Base-by-base conservation (phyloP, 495 filamentous ascomycete species). In the Aspergillus bertholletiae region DNA sequence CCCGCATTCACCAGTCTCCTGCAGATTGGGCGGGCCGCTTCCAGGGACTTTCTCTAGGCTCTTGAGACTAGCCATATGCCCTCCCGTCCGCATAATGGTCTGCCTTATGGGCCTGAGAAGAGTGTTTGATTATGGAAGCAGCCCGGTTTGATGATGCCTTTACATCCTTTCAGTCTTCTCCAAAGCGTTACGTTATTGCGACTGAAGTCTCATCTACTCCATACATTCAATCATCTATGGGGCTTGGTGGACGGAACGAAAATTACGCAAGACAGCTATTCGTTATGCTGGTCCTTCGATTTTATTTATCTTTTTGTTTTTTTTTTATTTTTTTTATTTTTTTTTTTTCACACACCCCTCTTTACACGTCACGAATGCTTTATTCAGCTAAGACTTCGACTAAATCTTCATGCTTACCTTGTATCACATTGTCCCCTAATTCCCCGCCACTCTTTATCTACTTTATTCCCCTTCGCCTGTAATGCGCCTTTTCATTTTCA, bases 31-130 rank as follows among this genome's bases (percentile, higher is more conserved):
- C 66, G 30, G 61, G 62, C 43, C 63, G 70, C 5, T 80, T 82
- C 57, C 79, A 79, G 54, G 76, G 77, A 20, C 55, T 82, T n/a
- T 82, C 79, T 9, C 72, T 82, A 17, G 74, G 74, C 26, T 78
- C 74, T 44, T 79, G 56, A 71, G 41, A 43, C 23, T 51, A 23
- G 27, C 17, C 2, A 1, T n/a, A n/a, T 37, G 34, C 13, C 34
- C 17, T 37, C 13, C 15, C 17, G 5, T 37, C 9, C 17, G 13
- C 34, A 3, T 15, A 15, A 15, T n/a, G n/a, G n/a, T 37, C 2
- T 37, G 34, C 17, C 13, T 1, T 15, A n/a, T 37, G 13, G 44
- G 23, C 27, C 32, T 18, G 37, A 21, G 49, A 44, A 39, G 34
- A n/a, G 7, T 5, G 8, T 11, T 37, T 15, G 13, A 37, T 37